A percentile compares a stretch with the other conserved stretches of the same genome.
These are phyloP conservation scores for Pyrus hybrid DNA, from an alignment of 331 rosid genomes.

Conservation along the genomic window DNA sequence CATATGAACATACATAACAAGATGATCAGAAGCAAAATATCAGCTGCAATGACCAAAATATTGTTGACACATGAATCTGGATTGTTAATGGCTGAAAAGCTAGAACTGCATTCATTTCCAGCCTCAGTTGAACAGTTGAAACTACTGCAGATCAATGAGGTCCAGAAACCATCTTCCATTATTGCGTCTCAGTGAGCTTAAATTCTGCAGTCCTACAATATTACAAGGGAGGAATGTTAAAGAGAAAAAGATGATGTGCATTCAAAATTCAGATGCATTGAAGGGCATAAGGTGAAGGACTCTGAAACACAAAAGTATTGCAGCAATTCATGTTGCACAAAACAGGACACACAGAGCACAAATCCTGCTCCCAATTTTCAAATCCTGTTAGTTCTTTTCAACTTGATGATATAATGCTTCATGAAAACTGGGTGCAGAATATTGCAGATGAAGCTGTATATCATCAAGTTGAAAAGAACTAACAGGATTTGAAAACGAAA, in stretches of 20 bases:
- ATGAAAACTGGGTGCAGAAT: neutral
- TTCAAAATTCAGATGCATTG: neutral
- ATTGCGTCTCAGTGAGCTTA: neutral
- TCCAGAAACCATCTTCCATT: conserved; percentile 3
- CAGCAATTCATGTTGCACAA: neutral
- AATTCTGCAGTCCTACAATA: neutral
- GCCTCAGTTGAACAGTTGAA: neutral
- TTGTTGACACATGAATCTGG: conserved; percentile 18
- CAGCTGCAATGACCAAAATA: conserved; percentile 1
- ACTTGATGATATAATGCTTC: too few species aligned
- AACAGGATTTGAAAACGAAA: neutral
- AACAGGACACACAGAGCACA: too few species aligned
- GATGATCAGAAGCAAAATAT: conserved; percentile 11
- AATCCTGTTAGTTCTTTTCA: too few species aligned
- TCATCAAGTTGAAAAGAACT: neutral
- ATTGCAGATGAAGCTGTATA: neutral
- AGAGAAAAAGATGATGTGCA: neutral
- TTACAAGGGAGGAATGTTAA: neutral
- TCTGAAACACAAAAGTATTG: neutral
- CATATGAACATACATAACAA: neutral
- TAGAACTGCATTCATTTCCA: neutral
- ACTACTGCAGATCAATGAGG: conserved; percentile 5
- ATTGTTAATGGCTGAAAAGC: neutral
- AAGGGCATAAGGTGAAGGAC: neutral
- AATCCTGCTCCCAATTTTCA: too few species aligned